These are phyloP conservation scores for Clohesyomyces aquaticus DNA, from an alignment of 495 filamentous ascomycete species.

Conservation along the genomic window DNA sequence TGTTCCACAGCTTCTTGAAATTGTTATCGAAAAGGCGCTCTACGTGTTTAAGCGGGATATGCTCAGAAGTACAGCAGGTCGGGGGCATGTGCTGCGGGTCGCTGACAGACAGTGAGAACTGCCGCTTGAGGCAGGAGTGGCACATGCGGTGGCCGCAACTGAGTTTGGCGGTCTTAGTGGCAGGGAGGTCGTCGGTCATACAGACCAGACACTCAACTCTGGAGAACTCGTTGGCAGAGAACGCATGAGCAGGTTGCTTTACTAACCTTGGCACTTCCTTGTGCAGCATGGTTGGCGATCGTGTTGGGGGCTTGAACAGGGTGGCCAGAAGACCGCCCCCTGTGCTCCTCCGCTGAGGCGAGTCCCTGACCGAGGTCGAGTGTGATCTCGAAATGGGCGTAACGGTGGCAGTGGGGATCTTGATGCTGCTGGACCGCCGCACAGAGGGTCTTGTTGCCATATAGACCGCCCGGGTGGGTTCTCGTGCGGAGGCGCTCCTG, in stretches of 20 bases:
- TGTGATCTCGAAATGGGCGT: slow-evolving; percentile 9
- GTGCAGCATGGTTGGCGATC: slow-evolving; percentile 15
- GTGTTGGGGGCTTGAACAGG: slow-evolving; percentile 32
- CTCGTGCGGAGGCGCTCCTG: slow-evolving; percentile 35
- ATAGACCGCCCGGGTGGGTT: slow-evolving; percentile 31
- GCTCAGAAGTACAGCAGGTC: slow-evolving; percentile 70
- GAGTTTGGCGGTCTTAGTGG: slow-evolving; percentile 66
- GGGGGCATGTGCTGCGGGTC: slow-evolving; percentile 83
- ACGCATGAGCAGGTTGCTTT: no score
- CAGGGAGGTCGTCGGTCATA: slow-evolving; percentile 62
- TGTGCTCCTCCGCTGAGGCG: slow-evolving; percentile 27
- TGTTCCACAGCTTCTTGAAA: slow-evolving; percentile 79
- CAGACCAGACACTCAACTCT: slow-evolving; percentile 74
- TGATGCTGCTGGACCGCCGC: slow-evolving; percentile 31
- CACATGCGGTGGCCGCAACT: slow-evolving; percentile 81
- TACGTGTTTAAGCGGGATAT: slow-evolving; percentile 75
- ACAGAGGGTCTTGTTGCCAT: slow-evolving; percentile 34
- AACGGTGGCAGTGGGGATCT: slow-evolving; percentile 23
- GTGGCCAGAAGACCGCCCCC: slow-evolving; percentile 35
- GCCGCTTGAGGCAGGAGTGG: slow-evolving; percentile 68
- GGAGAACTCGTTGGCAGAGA: slow-evolving; percentile 8
- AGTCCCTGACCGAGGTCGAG: slow-evolving; percentile 17
- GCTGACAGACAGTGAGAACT: slow-evolving; percentile 71
- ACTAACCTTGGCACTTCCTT: slow-evolving; percentile 32
- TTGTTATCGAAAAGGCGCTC: slow-evolving; percentile 69